phyloP scores from a whole-genome alignment of 257 asterid genomes.

The Solanum chmielewskii region DNA sequence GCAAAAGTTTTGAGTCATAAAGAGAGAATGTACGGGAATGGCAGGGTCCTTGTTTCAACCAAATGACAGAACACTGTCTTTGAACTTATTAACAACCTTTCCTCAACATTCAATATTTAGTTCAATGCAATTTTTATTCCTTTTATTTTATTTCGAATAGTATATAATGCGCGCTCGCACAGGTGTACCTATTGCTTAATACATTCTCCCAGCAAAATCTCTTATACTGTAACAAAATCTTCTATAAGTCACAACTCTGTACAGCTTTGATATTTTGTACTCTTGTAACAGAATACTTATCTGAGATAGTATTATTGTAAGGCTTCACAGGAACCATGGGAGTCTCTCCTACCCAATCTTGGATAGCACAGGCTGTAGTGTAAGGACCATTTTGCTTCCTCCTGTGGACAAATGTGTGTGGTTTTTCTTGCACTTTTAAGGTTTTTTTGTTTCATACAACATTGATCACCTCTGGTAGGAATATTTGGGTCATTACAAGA shows the following conservation, averaged over 20 bases:
- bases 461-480: neutral
- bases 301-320: neutral
- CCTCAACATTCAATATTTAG: neutral
- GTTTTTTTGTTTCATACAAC: neutral
- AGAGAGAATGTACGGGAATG: neutral
- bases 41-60: neutral
- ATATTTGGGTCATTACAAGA: neutral
- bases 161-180: neutral
- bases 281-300: neutral
- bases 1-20: conserved; percentile 18
- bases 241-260: neutral
- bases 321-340: neutral
- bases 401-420: neutral
- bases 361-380: neutral
- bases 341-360: neutral
- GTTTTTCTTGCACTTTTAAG: neutral
- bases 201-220: neutral
- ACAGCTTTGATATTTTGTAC: neutral
- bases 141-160: neutral
- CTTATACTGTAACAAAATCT: neutral
- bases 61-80: neutral
- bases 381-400: neutral
- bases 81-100: neutral
- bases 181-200: neutral
- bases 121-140: too few species aligned